Base-by-base conservation (phyloP, 2,329 filamentous ascomycete genomes). In the Fusarium sp. region DNA sequence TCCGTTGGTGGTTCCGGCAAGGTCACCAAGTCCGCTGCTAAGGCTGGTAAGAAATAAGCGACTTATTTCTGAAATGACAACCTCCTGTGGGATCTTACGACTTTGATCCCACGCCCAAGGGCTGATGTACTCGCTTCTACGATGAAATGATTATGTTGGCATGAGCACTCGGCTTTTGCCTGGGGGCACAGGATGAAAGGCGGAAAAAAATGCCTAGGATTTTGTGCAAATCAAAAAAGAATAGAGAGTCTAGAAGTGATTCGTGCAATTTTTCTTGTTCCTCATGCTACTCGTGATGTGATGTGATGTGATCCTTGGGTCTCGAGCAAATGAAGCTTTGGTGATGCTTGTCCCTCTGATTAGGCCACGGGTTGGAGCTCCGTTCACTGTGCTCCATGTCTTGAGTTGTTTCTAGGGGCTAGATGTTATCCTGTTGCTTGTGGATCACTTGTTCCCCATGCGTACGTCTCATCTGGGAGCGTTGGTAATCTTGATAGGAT, bases 11-110 rank as follows among this genome's bases (percentile, higher is more conserved):
- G 81, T 77, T 53, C 83, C 74, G 90, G 86, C 80, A 93, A 93
- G 90, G 87, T 89, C 79, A 89, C 87, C 85, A 90, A 90, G 87
- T 89, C 87, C 78, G 90, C 90, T 82, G 89, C 89, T 83, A 92
- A 92, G 89, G 88, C 89, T 81, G 80, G 82, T 82, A 92, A 92
- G 90, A 92, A 92, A 86, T 92, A 92, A 90, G 75, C 78, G 74
- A 69, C 66, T 75, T 75, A 72, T 72, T 74, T 72, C 66, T 74
- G 58, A 72, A 62, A 53, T 38, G 65, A 64, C 62, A 69, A 73
- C 64, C 67, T 73, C 58, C 52, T 65, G 69, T 71, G 74, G 70
- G 72, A 72, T 73, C 65, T 73, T 61, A 66, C 63, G 67, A 70
- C 62, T 74, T 64, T 57, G 61, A 67, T 75, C 67, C 62, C 65